Evolutionary conservation across 2,329 filamentous ascomycete species (phyloP), one percentile per base, ranked within the genome.

Genomic region (Clarireedia paspali): DNA sequence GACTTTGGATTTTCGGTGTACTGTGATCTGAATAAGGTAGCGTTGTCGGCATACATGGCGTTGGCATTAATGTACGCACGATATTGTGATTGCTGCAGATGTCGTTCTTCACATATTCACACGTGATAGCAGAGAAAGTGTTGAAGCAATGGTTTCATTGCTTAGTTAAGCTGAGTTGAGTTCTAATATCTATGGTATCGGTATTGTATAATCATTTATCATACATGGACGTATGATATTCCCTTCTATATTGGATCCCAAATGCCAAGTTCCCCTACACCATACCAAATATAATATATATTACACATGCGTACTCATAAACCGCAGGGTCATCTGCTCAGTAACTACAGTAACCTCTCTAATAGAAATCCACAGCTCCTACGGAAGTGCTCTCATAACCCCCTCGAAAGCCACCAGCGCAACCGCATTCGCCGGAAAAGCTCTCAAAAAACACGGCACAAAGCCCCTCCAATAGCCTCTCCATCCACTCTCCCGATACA

Each of bases 371-470:
- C 52, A 20, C 4, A 40, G 57, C 56, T 54, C 26, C 27, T 30
- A 66, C 47, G 67, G 67, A 64, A 86, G 70, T 12, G 74, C 68
- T 62, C 90, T 82, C 88, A 96, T 92, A 53, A 94, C 88, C 2
- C 86, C 89, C 71, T 99, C 94, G 76, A 97, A 97, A 27, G 88
- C 91, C 53, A 96, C 84, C 68, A 97, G 73, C 1, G 94, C 92
- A 82, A 94, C 87, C 0, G 91, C 94, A 75, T 97, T 97, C 24
- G 94, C 92, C 14, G 94, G 94, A 70, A 97, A 97, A 3, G 94
- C 94, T 62, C 94, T 78, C 68, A 97, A 70, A 70, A 97, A 96
- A 70, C 92, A 97, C 2, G 94, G 94, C 67, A 95, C 67, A 67
- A 99, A 99, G 0, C 94, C 94, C 63, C 94, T 81, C 86, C 91